These are phyloP conservation scores for Colletotrichum liriopes DNA, from an alignment of 2,329 filamentous ascomycete species.

Conservation along the genomic window DNA sequence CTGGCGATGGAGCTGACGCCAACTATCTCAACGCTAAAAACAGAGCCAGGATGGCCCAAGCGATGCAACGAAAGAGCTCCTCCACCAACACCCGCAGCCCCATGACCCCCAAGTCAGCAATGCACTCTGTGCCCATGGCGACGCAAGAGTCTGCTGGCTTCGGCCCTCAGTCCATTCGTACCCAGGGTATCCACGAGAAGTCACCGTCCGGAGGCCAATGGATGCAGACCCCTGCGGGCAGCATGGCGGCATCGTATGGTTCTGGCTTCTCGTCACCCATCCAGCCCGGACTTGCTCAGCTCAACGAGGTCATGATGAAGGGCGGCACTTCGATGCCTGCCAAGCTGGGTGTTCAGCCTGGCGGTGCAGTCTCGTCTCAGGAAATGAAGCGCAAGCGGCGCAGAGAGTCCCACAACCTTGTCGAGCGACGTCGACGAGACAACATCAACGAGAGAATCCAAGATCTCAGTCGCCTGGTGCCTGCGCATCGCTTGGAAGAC, in stretches of 20 bases:
- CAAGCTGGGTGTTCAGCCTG: conserved; percentile 76
- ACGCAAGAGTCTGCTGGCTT: conserved; percentile 80
- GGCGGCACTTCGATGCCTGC: conserved; percentile 91
- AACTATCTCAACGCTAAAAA: conserved; percentile 73
- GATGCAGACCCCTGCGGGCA: conserved; percentile 86
- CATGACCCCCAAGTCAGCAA: conserved; percentile 88
- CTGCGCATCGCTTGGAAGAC: conserved; percentile 92
- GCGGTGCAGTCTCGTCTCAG: conserved; percentile 79
- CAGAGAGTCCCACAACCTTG: conserved; percentile 95
- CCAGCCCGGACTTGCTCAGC: conserved; percentile 79
- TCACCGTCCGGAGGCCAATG: conserved; percentile 85
- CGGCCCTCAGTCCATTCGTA: conserved; percentile 83
- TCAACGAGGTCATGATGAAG: conserved; percentile 90
- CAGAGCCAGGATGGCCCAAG: conserved; percentile 72
- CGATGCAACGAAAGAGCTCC: conserved; percentile 81
- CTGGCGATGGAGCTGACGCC: conserved; percentile 63
- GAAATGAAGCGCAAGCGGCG: conserved; percentile 94
- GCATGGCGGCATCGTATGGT: conserved; percentile 87
- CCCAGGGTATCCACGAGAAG: conserved; percentile 81
- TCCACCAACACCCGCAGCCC: conserved; percentile 85
- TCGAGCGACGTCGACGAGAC: conserved; percentile 93
- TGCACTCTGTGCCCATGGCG: conserved; percentile 79
- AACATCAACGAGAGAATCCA: conserved; percentile 99
- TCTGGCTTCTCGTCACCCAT: conserved; percentile 91
- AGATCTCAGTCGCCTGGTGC: conserved; percentile 93